These are phyloP conservation scores for Pyrenula aspistea DNA, from an alignment of 495 filamentous ascomycete species.

Conservation along the genomic window DNA sequence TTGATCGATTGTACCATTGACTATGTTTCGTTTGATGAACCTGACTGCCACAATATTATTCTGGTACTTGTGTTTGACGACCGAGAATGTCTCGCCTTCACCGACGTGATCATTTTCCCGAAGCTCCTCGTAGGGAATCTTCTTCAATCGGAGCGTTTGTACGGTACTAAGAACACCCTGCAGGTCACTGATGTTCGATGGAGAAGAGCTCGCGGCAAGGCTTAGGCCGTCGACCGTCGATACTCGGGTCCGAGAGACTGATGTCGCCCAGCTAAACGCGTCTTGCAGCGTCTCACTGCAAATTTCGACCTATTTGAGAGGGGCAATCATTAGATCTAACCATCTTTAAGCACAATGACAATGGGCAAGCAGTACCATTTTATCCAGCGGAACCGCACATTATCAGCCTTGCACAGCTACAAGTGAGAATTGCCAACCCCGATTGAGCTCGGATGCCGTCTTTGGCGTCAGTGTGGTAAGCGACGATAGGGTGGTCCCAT, in stretches of 20 bases:
- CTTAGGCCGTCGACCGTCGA: slow-evolving; percentile 14
- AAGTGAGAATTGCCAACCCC: too few species aligned
- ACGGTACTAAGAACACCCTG: slow-evolving; percentile 16
- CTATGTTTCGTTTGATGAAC: slow-evolving; percentile 12
- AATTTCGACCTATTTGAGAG: too few species aligned
- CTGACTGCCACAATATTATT: slow-evolving; percentile 18
- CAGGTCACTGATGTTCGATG: slow-evolving; percentile 12
- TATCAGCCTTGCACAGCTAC: too few species aligned
- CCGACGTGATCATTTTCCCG: slow-evolving; percentile 14
- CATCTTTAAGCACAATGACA: too few species aligned
- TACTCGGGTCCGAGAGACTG: slow-evolving; percentile 11
- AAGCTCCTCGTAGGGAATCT: slow-evolving; percentile 12
- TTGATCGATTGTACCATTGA: slow-evolving; percentile 3
- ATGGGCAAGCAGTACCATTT: too few species aligned
- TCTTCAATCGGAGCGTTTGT: slow-evolving; percentile 15
- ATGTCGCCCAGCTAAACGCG: slow-evolving; percentile 5
- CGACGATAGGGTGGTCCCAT: too few species aligned
- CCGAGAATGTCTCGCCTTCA: slow-evolving; percentile 20
- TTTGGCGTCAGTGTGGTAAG: too few species aligned
- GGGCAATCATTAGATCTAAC: too few species aligned
- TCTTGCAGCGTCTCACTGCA: background rate
- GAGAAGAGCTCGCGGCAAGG: slow-evolving; percentile 9
- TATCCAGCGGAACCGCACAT: too few species aligned
- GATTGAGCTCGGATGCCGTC: too few species aligned
- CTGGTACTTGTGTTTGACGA: slow-evolving; percentile 15